Evolutionary conservation across 495 filamentous ascomycete genomes (phyloP).

Genomic region (Aspergillus affinis): DNA sequence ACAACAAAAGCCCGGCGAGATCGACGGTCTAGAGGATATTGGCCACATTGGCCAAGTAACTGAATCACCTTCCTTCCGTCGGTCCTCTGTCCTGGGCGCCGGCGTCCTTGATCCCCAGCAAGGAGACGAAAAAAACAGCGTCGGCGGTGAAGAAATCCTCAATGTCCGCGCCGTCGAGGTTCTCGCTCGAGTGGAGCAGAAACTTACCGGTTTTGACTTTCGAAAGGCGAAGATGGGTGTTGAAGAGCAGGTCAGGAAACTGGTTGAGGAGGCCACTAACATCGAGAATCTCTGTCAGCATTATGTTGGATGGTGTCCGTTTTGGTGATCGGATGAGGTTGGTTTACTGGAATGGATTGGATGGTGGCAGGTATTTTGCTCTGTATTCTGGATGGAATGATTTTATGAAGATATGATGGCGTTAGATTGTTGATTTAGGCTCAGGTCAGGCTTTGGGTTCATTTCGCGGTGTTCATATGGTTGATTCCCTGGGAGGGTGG

Average conservation of each 20-base stretch:
- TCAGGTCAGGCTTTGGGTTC: too few species aligned
- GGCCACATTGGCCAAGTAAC: conserved; percentile 44
- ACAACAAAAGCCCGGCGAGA: conserved; percentile 35
- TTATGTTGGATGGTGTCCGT: conserved; percentile 96
- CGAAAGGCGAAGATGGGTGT: conserved; percentile 75
- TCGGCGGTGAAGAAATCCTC: conserved; percentile 62
- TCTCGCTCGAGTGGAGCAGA: conserved; percentile 88
- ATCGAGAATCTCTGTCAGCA: conserved; percentile 98
- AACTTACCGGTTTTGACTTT: conserved; percentile 77
- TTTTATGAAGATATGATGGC: too few species aligned
- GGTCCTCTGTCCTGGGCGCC: conserved; percentile 51
- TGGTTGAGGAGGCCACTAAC: conserved; percentile 92
- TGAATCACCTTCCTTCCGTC: conserved; percentile 45
- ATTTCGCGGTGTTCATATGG: too few species aligned
- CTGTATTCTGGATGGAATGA: background rate
- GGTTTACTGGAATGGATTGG: too few species aligned
- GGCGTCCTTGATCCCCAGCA: conserved; percentile 50
- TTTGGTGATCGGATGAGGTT: conserved; percentile 61
- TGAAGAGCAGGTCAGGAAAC: conserved; percentile 89
- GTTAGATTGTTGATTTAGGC: too few species aligned
- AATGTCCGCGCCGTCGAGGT: conserved; percentile 93
- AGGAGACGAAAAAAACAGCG: conserved; percentile 49
- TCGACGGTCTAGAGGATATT: conserved; percentile 14
- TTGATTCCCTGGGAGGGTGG: too few species aligned
- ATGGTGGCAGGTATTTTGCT: too few species aligned